phyloP scores from a whole-genome alignment of 164 flowering plant species.

The Malania oleifera region DNA sequence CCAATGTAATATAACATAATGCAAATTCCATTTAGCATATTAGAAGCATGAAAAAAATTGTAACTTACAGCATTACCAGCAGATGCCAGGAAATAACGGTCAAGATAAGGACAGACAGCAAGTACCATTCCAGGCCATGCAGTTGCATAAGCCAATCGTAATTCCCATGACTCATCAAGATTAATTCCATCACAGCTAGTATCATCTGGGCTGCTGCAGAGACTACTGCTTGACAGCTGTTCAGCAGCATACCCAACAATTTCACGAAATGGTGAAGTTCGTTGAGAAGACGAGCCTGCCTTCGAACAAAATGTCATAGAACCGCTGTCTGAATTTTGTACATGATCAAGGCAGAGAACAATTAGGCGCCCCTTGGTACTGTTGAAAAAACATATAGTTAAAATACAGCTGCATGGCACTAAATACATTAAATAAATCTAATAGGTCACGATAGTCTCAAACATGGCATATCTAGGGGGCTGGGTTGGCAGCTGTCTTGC shows the following conservation, averaged over 20 bases:
- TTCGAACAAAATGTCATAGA: constrained; percentile 52
- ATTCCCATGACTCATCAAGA: constrained; percentile 80
- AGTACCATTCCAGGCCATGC: constrained; percentile 70
- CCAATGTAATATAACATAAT: not conserved
- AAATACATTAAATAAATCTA: not conserved
- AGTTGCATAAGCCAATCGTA: constrained; percentile 40
- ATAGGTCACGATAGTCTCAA: not conserved
- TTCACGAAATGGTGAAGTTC: constrained; percentile 62
- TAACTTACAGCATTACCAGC: constrained; percentile 88
- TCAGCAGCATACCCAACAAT: constrained; percentile 61
- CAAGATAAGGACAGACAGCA: constrained; percentile 85
- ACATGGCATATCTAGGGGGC: no score
- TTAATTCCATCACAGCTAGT: constrained; percentile 65
- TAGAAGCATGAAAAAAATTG: constrained; percentile 8
- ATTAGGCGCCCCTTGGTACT: constrained; percentile 81
- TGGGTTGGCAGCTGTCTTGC: no score
- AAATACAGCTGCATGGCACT: not conserved
- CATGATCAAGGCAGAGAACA: constrained; percentile 65
- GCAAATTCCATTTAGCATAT: not conserved
- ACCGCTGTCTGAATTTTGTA: constrained; percentile 62
- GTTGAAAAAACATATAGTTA: constrained; percentile 22
- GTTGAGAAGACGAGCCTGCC: constrained; percentile 54
- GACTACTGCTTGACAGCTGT: constrained; percentile 67
- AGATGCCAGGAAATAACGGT: constrained; percentile 79
- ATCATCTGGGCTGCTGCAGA: constrained; percentile 88